phyloP scores from a whole-genome alignment of 2,329 filamentous ascomycete species.

The Drechslerella coelobrocha region DNA sequence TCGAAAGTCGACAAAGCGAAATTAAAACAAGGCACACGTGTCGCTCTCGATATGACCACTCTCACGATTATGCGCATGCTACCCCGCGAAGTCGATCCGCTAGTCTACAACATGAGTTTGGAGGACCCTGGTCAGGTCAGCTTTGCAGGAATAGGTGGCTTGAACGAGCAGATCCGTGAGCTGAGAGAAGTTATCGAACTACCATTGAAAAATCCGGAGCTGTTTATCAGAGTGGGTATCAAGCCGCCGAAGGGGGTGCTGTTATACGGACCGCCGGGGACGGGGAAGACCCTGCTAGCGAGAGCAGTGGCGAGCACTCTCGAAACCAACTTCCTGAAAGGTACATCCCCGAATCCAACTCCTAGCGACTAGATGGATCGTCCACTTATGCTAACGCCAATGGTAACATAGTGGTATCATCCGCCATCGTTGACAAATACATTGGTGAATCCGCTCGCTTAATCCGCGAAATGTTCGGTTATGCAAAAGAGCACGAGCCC shows the following conservation, averaged over 20 bases:
- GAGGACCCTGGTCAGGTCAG: slow-evolving; percentile 97
- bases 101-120: slow-evolving; percentile 99
- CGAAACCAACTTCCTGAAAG: slow-evolving; percentile 98
- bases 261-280: slow-evolving; percentile 93
- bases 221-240: slow-evolving; percentile 95
- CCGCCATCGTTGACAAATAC: slow-evolving; percentile 99
- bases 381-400: slow-evolving; percentile 48
- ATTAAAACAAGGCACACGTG: slow-evolving; percentile 96
- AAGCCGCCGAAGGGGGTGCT: slow-evolving; percentile 98
- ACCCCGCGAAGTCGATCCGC: slow-evolving; percentile 93
- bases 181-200: slow-evolving; percentile 96
- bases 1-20: slow-evolving; percentile 98
- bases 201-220: slow-evolving; percentile 96
- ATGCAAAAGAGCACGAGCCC: slow-evolving; percentile 98
- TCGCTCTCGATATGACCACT: slow-evolving; percentile 98
- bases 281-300: slow-evolving; percentile 92
- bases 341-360: slow-evolving; percentile 64
- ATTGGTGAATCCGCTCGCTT: slow-evolving; percentile 97
- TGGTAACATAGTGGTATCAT: slow-evolving; percentile 80
- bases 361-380: too few species aligned
- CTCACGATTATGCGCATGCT: slow-evolving; percentile 99
- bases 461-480: slow-evolving; percentile 99
- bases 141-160: slow-evolving; percentile 94
- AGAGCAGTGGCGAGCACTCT: slow-evolving; percentile 94
- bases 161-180: slow-evolving; percentile 98